A percentile compares a stretch with the other conserved stretches of the same genome.
Conservation (phyloP, 306 rosid species). For the Dalbergia cochinchinensis region DNA sequence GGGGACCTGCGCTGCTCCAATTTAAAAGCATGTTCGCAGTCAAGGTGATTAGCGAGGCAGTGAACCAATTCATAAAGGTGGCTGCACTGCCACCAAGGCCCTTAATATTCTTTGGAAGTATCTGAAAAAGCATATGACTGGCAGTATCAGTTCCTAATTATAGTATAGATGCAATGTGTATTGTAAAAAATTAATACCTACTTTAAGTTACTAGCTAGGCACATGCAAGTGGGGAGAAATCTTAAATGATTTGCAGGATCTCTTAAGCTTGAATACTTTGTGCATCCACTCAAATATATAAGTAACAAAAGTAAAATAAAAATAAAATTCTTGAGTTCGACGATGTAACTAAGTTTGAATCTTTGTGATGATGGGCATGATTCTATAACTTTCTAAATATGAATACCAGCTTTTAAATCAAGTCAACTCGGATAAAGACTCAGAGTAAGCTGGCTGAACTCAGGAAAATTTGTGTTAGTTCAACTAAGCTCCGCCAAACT, state of each 20-base stretch:
- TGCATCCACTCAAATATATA: background rate
- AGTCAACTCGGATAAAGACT: too few relatives aligned
- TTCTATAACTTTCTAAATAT: too few relatives aligned
- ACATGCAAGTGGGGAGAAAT: background rate
- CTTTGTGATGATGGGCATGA: too few relatives aligned
- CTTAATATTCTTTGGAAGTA: conserved; percentile 79
- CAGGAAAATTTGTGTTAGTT: too few relatives aligned
- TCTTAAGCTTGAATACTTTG: too few relatives aligned
- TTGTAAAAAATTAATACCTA: background rate
- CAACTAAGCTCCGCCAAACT: too few relatives aligned
- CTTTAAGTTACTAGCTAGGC: background rate
- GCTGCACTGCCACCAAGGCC: conserved; percentile 81
- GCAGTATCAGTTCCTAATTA: background rate
- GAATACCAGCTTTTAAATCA: too few relatives aligned
- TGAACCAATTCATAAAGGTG: conserved; percentile 75
- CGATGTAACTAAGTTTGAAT: too few relatives aligned
- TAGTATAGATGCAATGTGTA: background rate
- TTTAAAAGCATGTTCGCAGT: conserved; percentile 69
- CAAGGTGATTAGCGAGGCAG: conserved; percentile 65
- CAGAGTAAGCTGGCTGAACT: too few relatives aligned
- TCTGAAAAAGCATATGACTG: conserved; percentile 52
- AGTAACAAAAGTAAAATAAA: too few relatives aligned
- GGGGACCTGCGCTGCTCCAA: conserved; percentile 72
- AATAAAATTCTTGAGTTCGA: too few relatives aligned
- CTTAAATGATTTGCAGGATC: background rate